Base-by-base conservation (phyloP, 495 filamentous ascomycete genomes). In the Penicillium paradoxum region DNA sequence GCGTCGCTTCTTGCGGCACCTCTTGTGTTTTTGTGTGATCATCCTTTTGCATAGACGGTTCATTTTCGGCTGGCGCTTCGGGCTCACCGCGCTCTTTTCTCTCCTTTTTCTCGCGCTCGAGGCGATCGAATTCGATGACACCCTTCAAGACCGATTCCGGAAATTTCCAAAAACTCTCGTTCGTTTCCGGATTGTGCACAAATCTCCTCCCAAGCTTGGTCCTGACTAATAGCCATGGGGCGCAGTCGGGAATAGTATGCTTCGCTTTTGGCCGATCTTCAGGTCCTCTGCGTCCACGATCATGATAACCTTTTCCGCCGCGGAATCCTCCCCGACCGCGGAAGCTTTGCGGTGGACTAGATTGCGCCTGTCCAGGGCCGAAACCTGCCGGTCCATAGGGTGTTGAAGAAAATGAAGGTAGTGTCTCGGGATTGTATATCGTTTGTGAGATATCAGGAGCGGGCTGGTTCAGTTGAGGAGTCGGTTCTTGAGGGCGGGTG, bases 141-240 rank as follows among this genome's bases (percentile, higher is more conserved):
- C 79, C 90, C 59, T 84, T 83, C 77, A 89, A 81, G 8, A 98
- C 79, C 59, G 95, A 84, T 43, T 85, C 78, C 2, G 93, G 92
- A 51, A 95, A 87, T 57, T 85, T 88, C 93, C 93, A 98, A 70
- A 91, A 88, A 65, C 91, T 97, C 56, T 89, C 83, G 24, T 90
- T 86, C 41, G 87, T 91, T 42, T 81, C 79, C 0, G 80, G 72
- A 58, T 97, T 96, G 69, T 95, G 85, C 2, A 90, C 90, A 66
- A 98, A 98, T 45, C 90, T 77, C 45, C 95, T 79, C 17, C 88
- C 88, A 57, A 89, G 77, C 60, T 89, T 96, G 5, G 93, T 98
- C 60, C 88, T 88, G 24, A 98, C 90, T 3, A 98, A 75, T 7
- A 96, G 67, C 93, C 93, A 98, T n/a, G 90, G 89, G 41, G 84